phyloP scores from a whole-genome alignment of 768 basidiomycete species.

The Chalciporus chontae region DNA sequence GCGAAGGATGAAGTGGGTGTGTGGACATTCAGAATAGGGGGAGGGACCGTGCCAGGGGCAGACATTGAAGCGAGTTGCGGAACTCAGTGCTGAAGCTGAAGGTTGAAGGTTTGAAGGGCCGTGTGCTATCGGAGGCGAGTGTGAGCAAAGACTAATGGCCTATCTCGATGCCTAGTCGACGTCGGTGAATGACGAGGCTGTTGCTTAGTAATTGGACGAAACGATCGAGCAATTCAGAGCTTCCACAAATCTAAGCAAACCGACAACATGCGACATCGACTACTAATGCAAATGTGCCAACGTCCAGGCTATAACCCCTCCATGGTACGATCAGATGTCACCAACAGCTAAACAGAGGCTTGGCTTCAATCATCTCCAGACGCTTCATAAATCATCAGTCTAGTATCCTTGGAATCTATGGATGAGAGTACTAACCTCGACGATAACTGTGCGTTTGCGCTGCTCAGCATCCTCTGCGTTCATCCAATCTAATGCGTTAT shows the following conservation, averaged over 20 bases:
- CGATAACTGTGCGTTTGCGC: slow-evolving; percentile 58
- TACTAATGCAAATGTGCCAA: neutral
- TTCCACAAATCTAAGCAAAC: no score
- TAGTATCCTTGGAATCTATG: neutral
- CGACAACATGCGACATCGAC: no score
- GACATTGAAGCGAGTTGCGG: slow-evolving; percentile 20
- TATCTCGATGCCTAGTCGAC: no score
- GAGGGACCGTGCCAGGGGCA: slow-evolving; percentile 18
- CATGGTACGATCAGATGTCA: slow-evolving; percentile 23
- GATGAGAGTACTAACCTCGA: slow-evolving; percentile 52
- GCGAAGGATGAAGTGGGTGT: slow-evolving; percentile 75
- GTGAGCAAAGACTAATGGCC: no score
- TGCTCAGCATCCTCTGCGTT: slow-evolving; percentile 35
- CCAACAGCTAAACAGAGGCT: slow-evolving; percentile 73
- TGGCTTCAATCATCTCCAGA: slow-evolving; percentile 65
- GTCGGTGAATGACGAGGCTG: no score
- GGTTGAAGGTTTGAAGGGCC: no score
- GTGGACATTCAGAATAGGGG: slow-evolving; percentile 65
- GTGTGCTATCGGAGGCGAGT: no score
- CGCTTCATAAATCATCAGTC: slow-evolving; percentile 43
- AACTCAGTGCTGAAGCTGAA: no score
- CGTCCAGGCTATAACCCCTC: slow-evolving; percentile 7
- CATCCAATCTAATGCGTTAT: slow-evolving; percentile 45
- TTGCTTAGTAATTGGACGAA: no score
- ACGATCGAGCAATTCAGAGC: no score